phyloP scores from a whole-genome alignment of 2,329 filamentous ascomycete species.

The Mollisiaceae sp. region DNA sequence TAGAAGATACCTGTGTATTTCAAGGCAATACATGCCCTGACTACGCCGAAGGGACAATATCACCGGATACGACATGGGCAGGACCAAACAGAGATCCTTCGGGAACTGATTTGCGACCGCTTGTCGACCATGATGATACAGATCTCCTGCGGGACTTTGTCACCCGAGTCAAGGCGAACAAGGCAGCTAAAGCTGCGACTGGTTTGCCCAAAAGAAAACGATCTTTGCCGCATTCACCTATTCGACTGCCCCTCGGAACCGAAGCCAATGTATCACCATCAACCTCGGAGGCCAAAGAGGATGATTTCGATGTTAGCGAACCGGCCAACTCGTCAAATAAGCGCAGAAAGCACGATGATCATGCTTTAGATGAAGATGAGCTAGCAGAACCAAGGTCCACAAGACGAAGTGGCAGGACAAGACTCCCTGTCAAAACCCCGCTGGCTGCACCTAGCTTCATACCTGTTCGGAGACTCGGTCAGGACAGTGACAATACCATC shows the following conservation, averaged over 20 bases:
- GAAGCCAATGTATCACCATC: slow-evolving; percentile 31
- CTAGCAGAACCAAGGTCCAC: slow-evolving; percentile 31
- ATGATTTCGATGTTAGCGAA: slow-evolving; percentile 36
- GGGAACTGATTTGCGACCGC: neutral
- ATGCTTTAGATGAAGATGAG: slow-evolving; percentile 27
- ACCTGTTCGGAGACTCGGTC: slow-evolving; percentile 40
- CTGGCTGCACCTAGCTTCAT: slow-evolving; percentile 40
- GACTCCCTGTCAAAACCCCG: slow-evolving; percentile 38
- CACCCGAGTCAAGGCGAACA: slow-evolving; percentile 44
- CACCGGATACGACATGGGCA: slow-evolving; percentile 21
- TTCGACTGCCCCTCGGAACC: slow-evolving; percentile 38
- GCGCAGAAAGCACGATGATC: slow-evolving; percentile 27
- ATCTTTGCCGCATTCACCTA: slow-evolving; percentile 41
- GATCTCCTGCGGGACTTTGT: slow-evolving; percentile 46
- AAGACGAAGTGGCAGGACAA: slow-evolving; percentile 41
- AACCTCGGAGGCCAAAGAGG: slow-evolving; percentile 29
- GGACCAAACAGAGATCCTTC: slow-evolving; percentile 32
- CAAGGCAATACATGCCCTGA: slow-evolving; percentile 23
- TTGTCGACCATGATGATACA: slow-evolving; percentile 38
- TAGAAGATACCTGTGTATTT: slow-evolving; percentile 19
- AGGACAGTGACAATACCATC: slow-evolving; percentile 40
- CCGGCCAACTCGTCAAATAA: slow-evolving; percentile 30
- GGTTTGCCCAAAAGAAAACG: slow-evolving; percentile 35
- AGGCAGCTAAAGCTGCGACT: slow-evolving; percentile 42
- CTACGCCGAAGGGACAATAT: slow-evolving; percentile 23